Base-by-base conservation (phyloP, 139 green algal genomes). In the Picocystis salinarum region DNA sequence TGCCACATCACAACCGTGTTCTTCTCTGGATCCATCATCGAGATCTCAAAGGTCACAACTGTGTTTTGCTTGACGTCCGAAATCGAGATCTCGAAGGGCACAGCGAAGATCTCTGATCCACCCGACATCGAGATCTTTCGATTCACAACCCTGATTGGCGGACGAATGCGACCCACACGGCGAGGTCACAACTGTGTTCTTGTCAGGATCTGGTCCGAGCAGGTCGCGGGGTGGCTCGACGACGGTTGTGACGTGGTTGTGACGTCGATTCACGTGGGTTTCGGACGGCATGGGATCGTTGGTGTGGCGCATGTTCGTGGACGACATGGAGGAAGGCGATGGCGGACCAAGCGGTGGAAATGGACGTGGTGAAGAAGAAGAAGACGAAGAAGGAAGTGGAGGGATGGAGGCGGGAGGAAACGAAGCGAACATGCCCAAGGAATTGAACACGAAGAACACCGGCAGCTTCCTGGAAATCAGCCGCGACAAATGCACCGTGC, bases 401-500 rank as follows among this genome's bases (percentile, higher is more conserved):
- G 31, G 31, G 20, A 28, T 20, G 10, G 10, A 11, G 20, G 7
- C 25, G 26, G 36, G 7, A 44, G 20, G 9, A 23, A 7, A 44
- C 15, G 62, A 69, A 1, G 61, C 72, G 33, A 28, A 40, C 12
- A 15, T 20, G 23, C 66, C 66, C 7, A 56, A 34, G 10, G 51
- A 75, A 34, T 50, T 79, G 15, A 76, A 80, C 39, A 73, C 65
- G 3, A 52, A 22, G 37, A 55, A 55, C 20, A 64, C 33, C 25
- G 54, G 69, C 31, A 57, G 65, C 2, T 71, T 73, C 17, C 31
- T 91, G 9, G 66, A 79, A 23, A 52, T 89, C 2, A 58, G 45
- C 28, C 39, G 47, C 19, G 67, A 88, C 55, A 82, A 76, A 52
- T 60, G 82, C 0, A 73, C 52, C 3, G 58, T 82, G 4, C 53